Percentiles rank a stretch among this genome's conserved stretches.
phyloP scores from a whole-genome alignment of 1,284 basidiomycete species.

The Leccinum fallax region DNA sequence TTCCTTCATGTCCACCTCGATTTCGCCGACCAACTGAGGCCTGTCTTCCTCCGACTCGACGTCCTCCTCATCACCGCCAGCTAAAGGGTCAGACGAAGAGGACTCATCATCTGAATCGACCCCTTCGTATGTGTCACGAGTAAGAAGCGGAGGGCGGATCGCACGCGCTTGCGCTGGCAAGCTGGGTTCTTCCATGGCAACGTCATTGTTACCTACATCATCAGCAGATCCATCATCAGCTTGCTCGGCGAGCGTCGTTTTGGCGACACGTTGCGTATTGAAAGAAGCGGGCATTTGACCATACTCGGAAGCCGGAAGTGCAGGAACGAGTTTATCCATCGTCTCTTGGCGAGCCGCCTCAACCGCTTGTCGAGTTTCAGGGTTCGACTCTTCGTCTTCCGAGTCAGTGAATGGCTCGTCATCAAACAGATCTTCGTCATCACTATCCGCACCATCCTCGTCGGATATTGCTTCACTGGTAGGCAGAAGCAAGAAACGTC shows the following conservation, averaged over 20 bases:
- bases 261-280: constrained; percentile 68
- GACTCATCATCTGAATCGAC: constrained; percentile 85
- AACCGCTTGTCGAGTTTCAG: constrained; percentile 33
- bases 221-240: constrained; percentile 30
- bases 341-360: constrained; percentile 52
- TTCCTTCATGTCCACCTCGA: constrained; percentile 85
- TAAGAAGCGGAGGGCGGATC: constrained; percentile 74
- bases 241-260: constrained; percentile 48
- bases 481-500: constrained; percentile 6
- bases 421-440: constrained; percentile 40
- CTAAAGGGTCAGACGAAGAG: constrained; percentile 36
- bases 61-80: constrained; percentile 53
- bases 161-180: constrained; percentile 18
- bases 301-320: constrained; percentile 70
- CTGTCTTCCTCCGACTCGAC: constrained; percentile 73
- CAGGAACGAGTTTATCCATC: constrained; percentile 73
- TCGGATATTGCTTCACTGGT: constrained; percentile 63
- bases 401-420: constrained; percentile 46
- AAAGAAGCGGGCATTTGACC: constrained; percentile 78
- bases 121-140: constrained; percentile 81
- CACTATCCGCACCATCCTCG: constrained; percentile 49
- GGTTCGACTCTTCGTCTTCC: constrained; percentile 41
- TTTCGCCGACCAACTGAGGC: constrained; percentile 77
- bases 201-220: constrained; percentile 9
- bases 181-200: constrained; percentile 7